These are phyloP conservation scores for Auriscalpium orientale DNA, from an alignment of 768 basidiomycete genomes.

Conservation along the genomic window DNA sequence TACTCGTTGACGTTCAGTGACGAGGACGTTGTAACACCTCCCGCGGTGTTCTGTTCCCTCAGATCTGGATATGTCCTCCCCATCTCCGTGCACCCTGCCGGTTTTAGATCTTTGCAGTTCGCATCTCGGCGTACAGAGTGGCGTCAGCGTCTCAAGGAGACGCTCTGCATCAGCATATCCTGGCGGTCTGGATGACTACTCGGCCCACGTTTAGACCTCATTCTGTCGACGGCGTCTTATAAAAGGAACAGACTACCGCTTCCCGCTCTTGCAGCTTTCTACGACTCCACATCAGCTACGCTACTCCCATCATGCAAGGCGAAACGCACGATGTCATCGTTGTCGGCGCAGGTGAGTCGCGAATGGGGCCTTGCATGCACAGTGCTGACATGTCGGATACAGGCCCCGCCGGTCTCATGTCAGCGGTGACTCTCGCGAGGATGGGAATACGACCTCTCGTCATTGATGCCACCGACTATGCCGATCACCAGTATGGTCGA, in stretches of 20 bases:
- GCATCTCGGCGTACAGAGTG: too few relatives aligned
- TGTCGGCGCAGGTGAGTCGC: slow-evolving; percentile 2
- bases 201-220: neutral
- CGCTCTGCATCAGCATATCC: too few relatives aligned
- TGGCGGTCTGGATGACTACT: too few relatives aligned
- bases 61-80: too few relatives aligned
- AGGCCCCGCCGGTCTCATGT: slow-evolving; percentile 6
- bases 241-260: neutral
- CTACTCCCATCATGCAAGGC: neutral
- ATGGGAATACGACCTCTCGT: slow-evolving; percentile 5
- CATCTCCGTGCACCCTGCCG: too few relatives aligned
- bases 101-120: too few relatives aligned
- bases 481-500: slow-evolving; percentile 4
- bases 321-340: slow-evolving; percentile 4
- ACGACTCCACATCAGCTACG: neutral
- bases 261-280: neutral
- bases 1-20: too few relatives aligned
- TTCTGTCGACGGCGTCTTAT: neutral
- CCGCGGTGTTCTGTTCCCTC: too few relatives aligned
- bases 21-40: too few relatives aligned
- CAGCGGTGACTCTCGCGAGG: neutral
- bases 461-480: slow-evolving; percentile 3
- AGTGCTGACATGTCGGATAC: neutral
- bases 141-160: too few relatives aligned
- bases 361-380: neutral